Base-by-base conservation (phyloP, 2,329 filamentous ascomycete species). In the Fusarium staphyleae region DNA sequence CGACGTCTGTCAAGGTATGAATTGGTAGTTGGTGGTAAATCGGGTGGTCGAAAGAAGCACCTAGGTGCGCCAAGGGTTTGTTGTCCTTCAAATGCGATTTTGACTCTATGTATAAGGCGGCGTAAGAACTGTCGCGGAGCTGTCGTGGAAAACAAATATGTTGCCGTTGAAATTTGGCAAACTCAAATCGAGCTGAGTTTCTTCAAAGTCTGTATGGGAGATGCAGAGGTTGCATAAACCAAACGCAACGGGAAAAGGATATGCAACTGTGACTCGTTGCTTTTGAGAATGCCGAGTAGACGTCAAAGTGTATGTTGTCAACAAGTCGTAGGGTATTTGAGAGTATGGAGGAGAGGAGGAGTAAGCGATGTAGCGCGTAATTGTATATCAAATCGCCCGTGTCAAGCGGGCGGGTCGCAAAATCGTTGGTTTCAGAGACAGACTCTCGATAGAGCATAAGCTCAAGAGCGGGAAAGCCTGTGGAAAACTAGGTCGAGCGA, bases 401-500 rank as follows among this genome's bases (percentile, higher is more conserved):
- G 53, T 62, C 55, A 60, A 59, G 62, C 61, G 66, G 69, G 69
- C 69, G 63, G 63, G 50, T 66, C 50, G 66, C 49, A 66, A 56
- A 63, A 69, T 70, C 49, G 56, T 65, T 66, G 58, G 64, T 66
- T 70, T 76, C 70, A 73, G 67, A 70, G 68, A 71, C 70, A 75
- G 72, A 70, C 73, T 75, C 66, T 72, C 69, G 62, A 46, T 60
- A 62, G 65, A 72, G 72, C 68, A 58, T 66, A 51, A 66, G 71
- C 69, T 67, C 69, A 69, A 68, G 73, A 80, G 75, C 76, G 75
- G 74, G 73, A 77, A 77, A 79, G 78, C 77, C 82, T 83, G 76
- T 79, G 75, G 72, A 72, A 83, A 87, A 85, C 87, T 87, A 83
- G 81, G 86, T 89, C 86, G 82, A 86, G 64, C 55, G 55, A 63